These are phyloP conservation scores for Fistulinella prunicolor DNA, from an alignment of 768 basidiomycete species.

Conservation along the genomic window DNA sequence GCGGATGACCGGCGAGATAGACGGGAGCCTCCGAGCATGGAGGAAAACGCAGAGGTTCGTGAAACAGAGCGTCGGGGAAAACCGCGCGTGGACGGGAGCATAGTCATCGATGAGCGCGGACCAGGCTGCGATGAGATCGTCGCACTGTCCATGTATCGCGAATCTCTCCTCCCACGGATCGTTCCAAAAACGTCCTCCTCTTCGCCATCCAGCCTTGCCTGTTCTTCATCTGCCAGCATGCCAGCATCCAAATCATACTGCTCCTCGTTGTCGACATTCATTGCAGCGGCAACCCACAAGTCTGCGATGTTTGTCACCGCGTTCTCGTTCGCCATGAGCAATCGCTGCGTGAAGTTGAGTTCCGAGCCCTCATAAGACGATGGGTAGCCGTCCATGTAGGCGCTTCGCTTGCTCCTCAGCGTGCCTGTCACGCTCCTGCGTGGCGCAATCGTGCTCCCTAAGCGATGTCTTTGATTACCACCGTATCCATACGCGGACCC, in stretches of 20 bases:
- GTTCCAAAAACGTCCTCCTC: conserved; percentile 35
- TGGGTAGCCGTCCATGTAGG: conserved; percentile 40
- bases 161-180: conserved; percentile 17
- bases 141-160: conserved; percentile 14
- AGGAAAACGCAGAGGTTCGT: conserved; percentile 29
- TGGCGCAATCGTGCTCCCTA: conserved; percentile 48
- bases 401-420: conserved; percentile 49
- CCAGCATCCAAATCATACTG: conserved; percentile 51
- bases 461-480: conserved; percentile 50
- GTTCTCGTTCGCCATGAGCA: conserved; percentile 92
- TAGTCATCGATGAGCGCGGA: conserved; percentile 24
- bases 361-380: conserved; percentile 47
- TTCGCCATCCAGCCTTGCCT: conserved; percentile 41
- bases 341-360: conserved; percentile 83
- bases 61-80: conserved; percentile 34
- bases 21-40: conserved; percentile 31
- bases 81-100: conserved; percentile 26
- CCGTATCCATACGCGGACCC: conserved; percentile 83
- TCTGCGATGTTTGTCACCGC: conserved; percentile 94
- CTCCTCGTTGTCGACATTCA: conserved; percentile 91
- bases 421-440: conserved; percentile 55
- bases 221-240: conserved; percentile 24
- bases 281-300: conserved; percentile 95
- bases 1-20: conserved; percentile 51
- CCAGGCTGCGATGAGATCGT: conserved; percentile 22